These are phyloP conservation scores for Hypoxylon sp. DNA, from an alignment of 2,329 filamentous ascomycete species.

Conservation along the genomic window DNA sequence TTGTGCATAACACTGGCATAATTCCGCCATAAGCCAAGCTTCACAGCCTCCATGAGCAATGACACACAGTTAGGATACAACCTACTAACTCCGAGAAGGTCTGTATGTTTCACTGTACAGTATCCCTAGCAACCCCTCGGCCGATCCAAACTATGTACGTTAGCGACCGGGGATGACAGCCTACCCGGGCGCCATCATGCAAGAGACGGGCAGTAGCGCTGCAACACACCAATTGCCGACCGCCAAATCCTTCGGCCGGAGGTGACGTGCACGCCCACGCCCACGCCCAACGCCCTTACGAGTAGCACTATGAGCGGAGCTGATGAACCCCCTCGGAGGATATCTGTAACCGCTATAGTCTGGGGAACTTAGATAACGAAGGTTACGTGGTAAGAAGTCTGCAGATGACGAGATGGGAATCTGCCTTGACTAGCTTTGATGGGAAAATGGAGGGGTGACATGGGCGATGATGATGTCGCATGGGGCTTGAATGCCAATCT, in stretches of 20 bases:
- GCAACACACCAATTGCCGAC: slow-evolving; percentile 37
- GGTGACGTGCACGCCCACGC: slow-evolving; percentile 22
- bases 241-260: slow-evolving; percentile 11
- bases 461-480: slow-evolving; percentile 22
- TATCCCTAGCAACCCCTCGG: slow-evolving; percentile 21
- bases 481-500: slow-evolving; percentile 9
- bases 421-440: slow-evolving; percentile 8
- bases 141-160: slow-evolving; percentile 15
- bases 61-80: slow-evolving; percentile 3
- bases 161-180: slow-evolving; percentile 25
- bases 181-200: slow-evolving; percentile 38
- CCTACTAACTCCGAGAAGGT: slow-evolving; percentile 33
- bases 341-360: slow-evolving; percentile 32
- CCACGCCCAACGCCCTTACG: too few relatives aligned
- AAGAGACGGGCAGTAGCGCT: slow-evolving; percentile 35
- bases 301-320: slow-evolving; percentile 13
- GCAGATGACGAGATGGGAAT: slow-evolving; percentile 28
- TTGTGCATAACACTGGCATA: slow-evolving; percentile 9
- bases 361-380: slow-evolving; percentile 31
- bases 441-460: slow-evolving; percentile 29
- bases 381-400: slow-evolving; percentile 25
- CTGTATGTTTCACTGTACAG: slow-evolving; percentile 2
- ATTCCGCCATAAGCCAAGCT: slow-evolving; percentile 15
- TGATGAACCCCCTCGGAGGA: slow-evolving; percentile 23
- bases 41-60: background rate